Conservation (phyloP, 2,329 filamentous ascomycete genomes). For the Podosphaera leucotricha region DNA sequence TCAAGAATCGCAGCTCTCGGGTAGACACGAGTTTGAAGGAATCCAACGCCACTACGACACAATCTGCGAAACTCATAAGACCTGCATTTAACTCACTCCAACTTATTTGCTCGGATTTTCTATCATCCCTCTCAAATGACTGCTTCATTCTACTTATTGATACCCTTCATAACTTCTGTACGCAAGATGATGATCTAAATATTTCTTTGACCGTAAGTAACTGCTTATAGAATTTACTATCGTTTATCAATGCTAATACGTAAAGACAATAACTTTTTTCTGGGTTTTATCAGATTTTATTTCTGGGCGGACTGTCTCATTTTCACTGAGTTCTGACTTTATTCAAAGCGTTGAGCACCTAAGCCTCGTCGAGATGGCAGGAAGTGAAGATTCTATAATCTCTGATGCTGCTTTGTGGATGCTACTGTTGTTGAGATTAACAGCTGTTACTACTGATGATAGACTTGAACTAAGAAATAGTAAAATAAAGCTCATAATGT, state of each 20-base stretch:
- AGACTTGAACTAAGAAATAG: constrained; percentile 60
- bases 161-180: constrained; percentile 71
- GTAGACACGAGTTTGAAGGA: constrained; percentile 5
- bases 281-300: constrained; percentile 89
- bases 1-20: constrained; percentile 16
- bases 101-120: constrained; percentile 84
- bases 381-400: constrained; percentile 31
- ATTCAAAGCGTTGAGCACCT: constrained; percentile 31
- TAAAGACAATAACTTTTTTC: constrained; percentile 71
- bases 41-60: constrained; percentile 18
- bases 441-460: constrained; percentile 45
- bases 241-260: constrained; percentile 5
- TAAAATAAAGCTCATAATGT: constrained; percentile 10
- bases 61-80: constrained; percentile 54
- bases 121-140: constrained; percentile 44
- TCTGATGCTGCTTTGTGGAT: constrained; percentile 59
- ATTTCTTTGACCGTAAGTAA: constrained; percentile 62
- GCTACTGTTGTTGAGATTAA: constrained; percentile 46
- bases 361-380: constrained; percentile 32
- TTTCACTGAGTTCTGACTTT: constrained; percentile 33
- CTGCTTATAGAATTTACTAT: neutral
- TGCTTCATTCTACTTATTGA: constrained; percentile 63
- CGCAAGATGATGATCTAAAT: constrained; percentile 78
- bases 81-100: constrained; percentile 77
- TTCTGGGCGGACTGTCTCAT: constrained; percentile 31